Base-by-base conservation (phyloP, 805 yeast species). In the Nakazawaea ambrosiae region DNA sequence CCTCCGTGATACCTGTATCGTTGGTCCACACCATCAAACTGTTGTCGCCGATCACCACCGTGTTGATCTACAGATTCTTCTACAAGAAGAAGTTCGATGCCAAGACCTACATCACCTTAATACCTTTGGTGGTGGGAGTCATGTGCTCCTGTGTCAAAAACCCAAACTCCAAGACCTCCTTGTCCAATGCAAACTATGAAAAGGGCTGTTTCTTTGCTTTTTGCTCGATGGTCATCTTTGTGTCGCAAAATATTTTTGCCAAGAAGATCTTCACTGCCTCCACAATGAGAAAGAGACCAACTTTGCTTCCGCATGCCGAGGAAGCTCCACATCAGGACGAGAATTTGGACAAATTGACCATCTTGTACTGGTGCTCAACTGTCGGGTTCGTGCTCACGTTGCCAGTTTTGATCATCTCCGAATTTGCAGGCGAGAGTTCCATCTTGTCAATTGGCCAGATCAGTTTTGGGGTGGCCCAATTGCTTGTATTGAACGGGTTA, bases 21-120 rank as follows among this genome's bases (percentile, higher is more conserved):
- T 63, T 89, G 46, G 97, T 92, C 16, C 97, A 90, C 57, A 88
- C 97, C 7, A 79, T 90, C 49, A 92, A 92, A 62, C 92, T 96
- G 2, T 65, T 90, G 27, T 81, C 95, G 23, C 98, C 98, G 2
- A 66, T 90, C 19, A 74, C 86, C 34, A 90, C 97, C 0, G 97
- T 92, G 10, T 57, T 76, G 22, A 84, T 85, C 30, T 88, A 88
- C 60, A 68, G 83, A 46, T 43, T 78, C 10, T 38, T 81, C 27
- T 82, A 81, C 53, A 65, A 70, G 22, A 71, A 66, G 33, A 60
- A 63, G 32, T 90, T 84, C 66, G 68, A 69, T 37, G 34, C 50
- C 8, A 67, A 73, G 49, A 88, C 97, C 2, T 90, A 90, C 53
- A 45, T 80, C 36, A 83, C 97, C 1, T 65, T 90, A 51, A 49